phyloP scores from a whole-genome alignment of 371 early-diverging fungal genomes.

The Lichtheimia corymbifera region DNA sequence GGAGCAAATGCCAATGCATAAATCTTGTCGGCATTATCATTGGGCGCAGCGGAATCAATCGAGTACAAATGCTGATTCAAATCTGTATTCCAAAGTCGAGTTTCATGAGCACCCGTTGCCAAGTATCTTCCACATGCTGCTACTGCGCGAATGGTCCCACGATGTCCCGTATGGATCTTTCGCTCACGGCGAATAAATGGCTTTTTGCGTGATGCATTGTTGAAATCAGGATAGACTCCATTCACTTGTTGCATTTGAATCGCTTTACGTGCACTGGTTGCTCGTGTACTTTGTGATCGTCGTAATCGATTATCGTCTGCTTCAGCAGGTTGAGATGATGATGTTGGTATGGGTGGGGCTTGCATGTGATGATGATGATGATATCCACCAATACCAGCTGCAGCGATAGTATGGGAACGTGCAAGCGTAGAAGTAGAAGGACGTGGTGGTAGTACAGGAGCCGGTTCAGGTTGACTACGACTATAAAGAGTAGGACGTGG shows the following conservation, averaged over 20 bases:
- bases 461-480: constrained; percentile 11
- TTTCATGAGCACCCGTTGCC: constrained; percentile 28
- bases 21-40: constrained; percentile 28
- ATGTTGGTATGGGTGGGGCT: background rate
- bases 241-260: constrained; percentile 22
- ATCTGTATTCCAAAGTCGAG: constrained; percentile 23
- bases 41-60: constrained; percentile 17
- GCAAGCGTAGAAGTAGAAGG: constrained; percentile 41
- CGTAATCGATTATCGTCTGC: constrained; percentile 1
- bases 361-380: constrained; percentile 7
- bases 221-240: constrained; percentile 25
- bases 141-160: constrained; percentile 17
- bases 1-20: constrained; percentile 42
- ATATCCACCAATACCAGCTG: background rate
- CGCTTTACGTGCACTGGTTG: constrained; percentile 12
- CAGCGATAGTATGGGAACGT: constrained; percentile 29
- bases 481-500: constrained; percentile 12
- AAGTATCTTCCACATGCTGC: constrained; percentile 21
- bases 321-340: background rate
- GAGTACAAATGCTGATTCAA: constrained; percentile 10
- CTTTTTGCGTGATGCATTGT: constrained; percentile 24
- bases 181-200: constrained; percentile 16
- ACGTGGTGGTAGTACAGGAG: constrained; percentile 41
- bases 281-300: constrained; percentile 13
- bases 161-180: constrained; percentile 14